These are phyloP conservation scores for Chromosphaera perkinsii DNA, from an alignment of 208 protist species.

Conservation along the genomic window DNA sequence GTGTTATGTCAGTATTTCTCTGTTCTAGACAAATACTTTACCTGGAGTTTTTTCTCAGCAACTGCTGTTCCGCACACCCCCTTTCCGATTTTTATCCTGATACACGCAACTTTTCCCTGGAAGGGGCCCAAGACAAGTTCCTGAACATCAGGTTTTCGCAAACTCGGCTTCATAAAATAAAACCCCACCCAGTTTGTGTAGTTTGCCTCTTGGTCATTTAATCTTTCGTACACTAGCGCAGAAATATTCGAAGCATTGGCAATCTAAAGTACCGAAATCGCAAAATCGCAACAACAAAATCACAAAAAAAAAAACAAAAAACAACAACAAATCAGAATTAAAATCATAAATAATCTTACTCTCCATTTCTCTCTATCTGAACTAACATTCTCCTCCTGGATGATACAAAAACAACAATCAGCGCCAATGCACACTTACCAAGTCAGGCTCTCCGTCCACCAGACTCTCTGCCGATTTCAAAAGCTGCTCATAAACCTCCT, in stretches of 20 bases:
- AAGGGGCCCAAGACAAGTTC: conserved; percentile 80
- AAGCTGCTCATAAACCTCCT: neutral
- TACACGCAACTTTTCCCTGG: conserved; percentile 79
- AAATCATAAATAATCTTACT: neutral
- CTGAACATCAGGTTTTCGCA: no score
- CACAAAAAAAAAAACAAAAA: no score
- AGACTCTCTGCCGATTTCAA: neutral
- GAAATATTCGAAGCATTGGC: conserved; percentile 68
- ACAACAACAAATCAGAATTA: no score
- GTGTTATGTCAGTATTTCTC: no score
- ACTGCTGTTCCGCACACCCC: conserved; percentile 78
- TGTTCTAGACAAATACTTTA: neutral
- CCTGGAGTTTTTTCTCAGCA: neutral
- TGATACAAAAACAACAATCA: neutral
- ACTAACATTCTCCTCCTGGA: neutral
- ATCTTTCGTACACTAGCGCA: conserved; percentile 69
- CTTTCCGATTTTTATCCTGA: conserved; percentile 67
- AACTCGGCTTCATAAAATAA: conserved; percentile 73
- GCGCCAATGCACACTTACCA: neutral
- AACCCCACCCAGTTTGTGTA: conserved; percentile 83
- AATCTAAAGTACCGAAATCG: no score
- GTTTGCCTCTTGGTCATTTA: conserved; percentile 55
- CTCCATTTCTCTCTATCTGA: neutral
- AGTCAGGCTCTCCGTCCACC: neutral
- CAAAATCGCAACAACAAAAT: no score